Conservation (phyloP, 805 yeast genomes). For the Peterozyma toletana region DNA sequence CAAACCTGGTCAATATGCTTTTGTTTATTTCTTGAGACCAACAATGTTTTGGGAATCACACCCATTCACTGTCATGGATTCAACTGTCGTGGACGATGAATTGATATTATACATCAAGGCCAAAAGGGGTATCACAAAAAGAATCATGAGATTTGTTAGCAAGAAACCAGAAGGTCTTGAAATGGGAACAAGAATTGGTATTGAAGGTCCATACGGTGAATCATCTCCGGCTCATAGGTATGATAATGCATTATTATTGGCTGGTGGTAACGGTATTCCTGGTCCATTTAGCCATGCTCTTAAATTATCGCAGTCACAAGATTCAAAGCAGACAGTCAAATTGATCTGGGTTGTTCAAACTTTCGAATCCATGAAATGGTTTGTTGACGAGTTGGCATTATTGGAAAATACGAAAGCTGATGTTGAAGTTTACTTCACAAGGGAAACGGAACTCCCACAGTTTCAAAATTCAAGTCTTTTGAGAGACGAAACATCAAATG, state of each 20-base stretch:
- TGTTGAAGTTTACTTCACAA: conserved; percentile 29
- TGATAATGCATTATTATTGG: conserved; percentile 49
- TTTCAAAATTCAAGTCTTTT: conserved; percentile 3
- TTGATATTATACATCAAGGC: conserved; percentile 39
- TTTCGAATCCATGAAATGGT: conserved; percentile 18
- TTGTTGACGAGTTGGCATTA: conserved; percentile 17
- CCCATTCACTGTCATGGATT: conserved; percentile 57
- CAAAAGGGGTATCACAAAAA: conserved; percentile 52
- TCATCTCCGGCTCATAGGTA: conserved; percentile 39
- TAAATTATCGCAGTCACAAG: conserved; percentile 4
- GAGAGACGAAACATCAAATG: conserved; percentile 8
- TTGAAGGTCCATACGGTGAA: conserved; percentile 73
- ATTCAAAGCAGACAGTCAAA: conserved; percentile 4
- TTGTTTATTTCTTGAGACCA: conserved; percentile 47
- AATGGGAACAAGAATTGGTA: conserved; percentile 24
- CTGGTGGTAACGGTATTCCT: conserved; percentile 76
- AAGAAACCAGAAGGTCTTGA: conserved; percentile 17
- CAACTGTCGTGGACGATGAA: conserved; percentile 26
- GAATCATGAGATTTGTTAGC: conserved; percentile 24
- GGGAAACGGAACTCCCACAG: conserved; percentile 13
- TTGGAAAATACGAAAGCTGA: conserved; percentile 18
- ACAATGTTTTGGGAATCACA: conserved; percentile 62
- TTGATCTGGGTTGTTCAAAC: conserved; percentile 22
- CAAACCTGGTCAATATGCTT: conserved; percentile 51
- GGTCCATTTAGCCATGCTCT: conserved; percentile 37